Evolutionary conservation across 1,284 basidiomycete species (phyloP), one percentile per base, ranked within the genome.

Genomic region (Inonotus hispidus): DNA sequence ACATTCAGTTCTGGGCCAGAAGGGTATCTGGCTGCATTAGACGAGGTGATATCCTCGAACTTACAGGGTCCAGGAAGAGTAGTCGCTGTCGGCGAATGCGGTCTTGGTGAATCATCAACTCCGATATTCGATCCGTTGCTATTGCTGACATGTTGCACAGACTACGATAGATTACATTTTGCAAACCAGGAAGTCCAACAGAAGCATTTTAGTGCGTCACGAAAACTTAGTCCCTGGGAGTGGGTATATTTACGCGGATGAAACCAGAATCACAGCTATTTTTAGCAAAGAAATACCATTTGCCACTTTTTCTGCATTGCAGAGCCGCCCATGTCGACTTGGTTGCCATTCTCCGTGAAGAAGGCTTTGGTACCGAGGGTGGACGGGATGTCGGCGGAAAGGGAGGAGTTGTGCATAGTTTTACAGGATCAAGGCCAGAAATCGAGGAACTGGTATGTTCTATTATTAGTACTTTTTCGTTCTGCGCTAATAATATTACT

Each of bases 241-340:
- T 7, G 27, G 52, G 14, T 52, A 46, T 52, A 27, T 37, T 49
- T 58, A 16, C 32, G 35, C 7, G 56, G n/a, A 47, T 45, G 29
- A 45, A 41, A 56, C 38, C 63, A 83, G 80, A 77, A 37, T 72
- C 79, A 7, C 89, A 95, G 67, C 78, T 95, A 2, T 66, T 69
- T 1, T 77, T 96, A 4, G 88, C 91, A 0, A 85, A 87, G 67
- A 85, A 85, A 67, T 82, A 87, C 68, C 77, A 82, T 65, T 79
- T 95, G 3, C 93, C 93, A 0, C 71, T 96, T 5, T 96, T 95
- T 72, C 78, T 96, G 2, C 94, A 96, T 71, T 93, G 88, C 7
- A 82, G 93, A 27, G 83, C 88, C 25, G 84, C 89, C 0, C 90
- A 92, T 68, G 66, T 70, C 0, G 93, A 95, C 68, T 80, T 91